A percentile compares a stretch with the other conserved stretches of the same genome.
phyloP scores from a whole-genome alignment of 78 protist species.

The Guillardia theta region DNA sequence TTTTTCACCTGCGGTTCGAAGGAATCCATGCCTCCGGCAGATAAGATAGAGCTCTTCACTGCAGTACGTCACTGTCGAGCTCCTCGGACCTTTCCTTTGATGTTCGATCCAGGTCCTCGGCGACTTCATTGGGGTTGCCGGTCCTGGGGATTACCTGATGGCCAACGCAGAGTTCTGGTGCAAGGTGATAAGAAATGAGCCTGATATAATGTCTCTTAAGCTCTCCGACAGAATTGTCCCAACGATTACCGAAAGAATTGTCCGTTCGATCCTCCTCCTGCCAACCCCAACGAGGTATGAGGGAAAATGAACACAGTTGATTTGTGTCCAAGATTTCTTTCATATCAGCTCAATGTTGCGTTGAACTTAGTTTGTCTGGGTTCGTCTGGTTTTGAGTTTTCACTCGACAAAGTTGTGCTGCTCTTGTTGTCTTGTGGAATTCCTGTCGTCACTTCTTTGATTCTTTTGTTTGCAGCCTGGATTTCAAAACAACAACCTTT shows the following conservation, averaged over 20 bases:
- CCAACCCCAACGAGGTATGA: background rate
- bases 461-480: no score
- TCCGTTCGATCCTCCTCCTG: background rate
- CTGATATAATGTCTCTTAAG: no score
- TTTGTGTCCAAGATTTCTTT: no score
- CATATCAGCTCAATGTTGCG: no score
- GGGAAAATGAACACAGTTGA: no score
- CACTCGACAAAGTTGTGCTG: no score
- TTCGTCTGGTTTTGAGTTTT: no score
- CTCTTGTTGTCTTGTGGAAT: no score
- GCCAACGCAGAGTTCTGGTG: conserved; percentile 16
- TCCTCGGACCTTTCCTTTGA: background rate
- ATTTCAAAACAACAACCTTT: no score
- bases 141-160: background rate
- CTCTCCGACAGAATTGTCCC: conserved; percentile 4
- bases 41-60: background rate
- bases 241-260: background rate
- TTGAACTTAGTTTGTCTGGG: no score
- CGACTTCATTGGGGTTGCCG: background rate
- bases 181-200: no score
- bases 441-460: no score
- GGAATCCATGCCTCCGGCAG: background rate
- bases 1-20: background rate
- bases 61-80: background rate
- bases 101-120: background rate